Base-by-base conservation (phyloP, 768 basidiomycete genomes). In the Mycena rebaudengoi region DNA sequence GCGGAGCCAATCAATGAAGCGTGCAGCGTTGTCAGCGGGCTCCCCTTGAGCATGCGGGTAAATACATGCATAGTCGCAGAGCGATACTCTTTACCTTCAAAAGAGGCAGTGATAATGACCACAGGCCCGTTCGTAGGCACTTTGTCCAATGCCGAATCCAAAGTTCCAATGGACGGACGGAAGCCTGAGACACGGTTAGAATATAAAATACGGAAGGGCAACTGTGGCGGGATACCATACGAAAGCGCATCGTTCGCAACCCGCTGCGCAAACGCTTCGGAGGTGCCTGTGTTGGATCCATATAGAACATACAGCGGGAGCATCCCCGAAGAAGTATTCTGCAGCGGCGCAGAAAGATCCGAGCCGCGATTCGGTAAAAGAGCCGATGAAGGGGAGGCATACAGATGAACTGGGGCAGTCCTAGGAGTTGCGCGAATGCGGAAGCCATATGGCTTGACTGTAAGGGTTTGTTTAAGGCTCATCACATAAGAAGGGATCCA, bases 1-100 rank as follows among this genome's bases (percentile, higher is more conserved):
- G 28, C 70, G 73, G 14, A 85, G 55, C 76, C 80, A 80, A 33
- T 80, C 76, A 14, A 83, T 76, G 65, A 84, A 84, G 41, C 72
- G 75, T 7, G 76, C 76, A 2, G 83, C 84, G 61, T 85, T 83
- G 65, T 84, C 83, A 1, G 84, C 79, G 10, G 84, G 83, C 69
- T 82, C 74, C 32, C 80, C 79, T 79, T 46, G 14, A n/a, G 26
- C 14, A 40, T 20, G 32, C 16, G 16, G 23, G 16, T 45, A 28
- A 7, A 29, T n/a, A 18, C 1, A 6, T 30, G 10, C 20, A 18
- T n/a, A 21, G 54, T n/a, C n/a, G n/a, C n/a, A n/a, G 29, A 32
- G 10, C 13, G 46, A 25, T 23, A 11, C 5, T 3, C 14, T 2
- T 25, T 26, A 63, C 62, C 84, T 74, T 85, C 84, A 62, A 82